Evolutionary conservation across 2,329 filamentous ascomycete species (phyloP).

Genomic region (Fusarium sp.): DNA sequence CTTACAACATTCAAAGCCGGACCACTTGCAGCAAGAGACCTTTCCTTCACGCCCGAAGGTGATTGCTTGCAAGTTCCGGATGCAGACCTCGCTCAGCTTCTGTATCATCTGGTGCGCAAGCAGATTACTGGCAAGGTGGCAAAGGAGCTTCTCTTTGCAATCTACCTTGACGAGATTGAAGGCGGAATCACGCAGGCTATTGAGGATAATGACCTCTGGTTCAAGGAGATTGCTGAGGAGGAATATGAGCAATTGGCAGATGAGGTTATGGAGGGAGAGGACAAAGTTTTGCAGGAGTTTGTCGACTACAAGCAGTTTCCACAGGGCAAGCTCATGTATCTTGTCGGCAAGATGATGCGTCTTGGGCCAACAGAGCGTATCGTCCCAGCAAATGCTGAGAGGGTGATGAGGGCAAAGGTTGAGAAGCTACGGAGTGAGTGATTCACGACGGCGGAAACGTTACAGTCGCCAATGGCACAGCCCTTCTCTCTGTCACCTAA

Average conservation of each 20-base stretch:
- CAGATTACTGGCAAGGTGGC: slow-evolving; percentile 68
- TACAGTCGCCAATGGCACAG: slow-evolving; percentile 24
- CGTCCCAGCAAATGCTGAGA: slow-evolving; percentile 64
- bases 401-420: slow-evolving; percentile 54
- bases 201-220: slow-evolving; percentile 64
- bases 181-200: slow-evolving; percentile 59
- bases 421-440: slow-evolving; percentile 35
- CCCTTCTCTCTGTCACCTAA: slow-evolving; percentile 20
- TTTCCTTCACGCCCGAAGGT: slow-evolving; percentile 59
- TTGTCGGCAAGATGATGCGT: slow-evolving; percentile 70
- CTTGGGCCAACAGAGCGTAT: slow-evolving; percentile 66
- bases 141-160: slow-evolving; percentile 67
- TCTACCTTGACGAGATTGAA: slow-evolving; percentile 62
- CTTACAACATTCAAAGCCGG: slow-evolving; percentile 66
- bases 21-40: slow-evolving; percentile 47
- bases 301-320: slow-evolving; percentile 59
- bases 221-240: slow-evolving; percentile 59
- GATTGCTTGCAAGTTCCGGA: slow-evolving; percentile 61
- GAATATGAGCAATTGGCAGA: slow-evolving; percentile 64
- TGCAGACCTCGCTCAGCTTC: slow-evolving; percentile 61
- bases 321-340: slow-evolving; percentile 70
- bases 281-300: slow-evolving; percentile 61
- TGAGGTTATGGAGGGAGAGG: slow-evolving; percentile 58
- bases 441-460: slow-evolving; percentile 16
- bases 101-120: slow-evolving; percentile 60